Conservation (phyloP, 1,284 basidiomycete species). For the Caloboletus firmus region DNA sequence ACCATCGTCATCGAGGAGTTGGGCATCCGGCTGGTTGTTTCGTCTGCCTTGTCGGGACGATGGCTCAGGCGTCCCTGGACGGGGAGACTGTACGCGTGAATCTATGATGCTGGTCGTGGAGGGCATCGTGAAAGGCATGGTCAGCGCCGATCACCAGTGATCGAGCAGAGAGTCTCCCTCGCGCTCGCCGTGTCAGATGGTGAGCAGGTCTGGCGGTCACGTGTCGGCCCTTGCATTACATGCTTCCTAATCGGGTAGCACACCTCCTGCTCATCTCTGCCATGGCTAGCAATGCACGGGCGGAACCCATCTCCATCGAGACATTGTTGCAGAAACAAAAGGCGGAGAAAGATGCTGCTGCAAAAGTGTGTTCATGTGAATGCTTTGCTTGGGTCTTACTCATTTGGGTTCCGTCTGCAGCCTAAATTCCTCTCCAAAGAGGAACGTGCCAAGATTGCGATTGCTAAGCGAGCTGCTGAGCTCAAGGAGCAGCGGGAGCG, state of each 20-base stretch:
- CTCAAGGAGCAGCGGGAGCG: slow-evolving; percentile 67
- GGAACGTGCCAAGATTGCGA: slow-evolving; percentile 84
- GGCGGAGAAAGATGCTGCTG: slow-evolving; percentile 82
- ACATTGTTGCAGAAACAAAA: slow-evolving; percentile 83
- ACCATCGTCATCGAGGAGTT: slow-evolving; percentile 65
- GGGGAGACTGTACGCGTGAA: slow-evolving; percentile 46
- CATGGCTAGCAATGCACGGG: slow-evolving; percentile 38
- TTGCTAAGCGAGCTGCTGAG: slow-evolving; percentile 81
- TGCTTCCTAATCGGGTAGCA: slow-evolving; percentile 19
- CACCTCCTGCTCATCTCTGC: background rate
- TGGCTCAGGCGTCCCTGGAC: slow-evolving; percentile 62
- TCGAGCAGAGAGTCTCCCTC: slow-evolving; percentile 14
- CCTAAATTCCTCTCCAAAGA: slow-evolving; percentile 89
- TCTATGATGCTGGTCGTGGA: slow-evolving; percentile 8
- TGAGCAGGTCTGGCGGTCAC: slow-evolving; percentile 25
- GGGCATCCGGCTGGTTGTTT: slow-evolving; percentile 40
- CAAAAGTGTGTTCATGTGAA: slow-evolving; percentile 58
- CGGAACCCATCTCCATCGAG: slow-evolving; percentile 81
- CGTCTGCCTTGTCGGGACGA: slow-evolving; percentile 58
- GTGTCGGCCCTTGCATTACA: slow-evolving; percentile 5
- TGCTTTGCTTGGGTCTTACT: background rate
- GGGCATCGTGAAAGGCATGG: slow-evolving; percentile 20
- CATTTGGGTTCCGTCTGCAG: slow-evolving; percentile 40
- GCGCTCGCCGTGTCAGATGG: slow-evolving; percentile 27
- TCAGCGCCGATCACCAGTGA: slow-evolving; percentile 21